A percentile compares a stretch with the other conserved stretches of the same genome.
These are phyloP conservation scores for Candida albicans DNA, from an alignment of 1,139 yeast genomes.

Conservation along the genomic window DNA sequence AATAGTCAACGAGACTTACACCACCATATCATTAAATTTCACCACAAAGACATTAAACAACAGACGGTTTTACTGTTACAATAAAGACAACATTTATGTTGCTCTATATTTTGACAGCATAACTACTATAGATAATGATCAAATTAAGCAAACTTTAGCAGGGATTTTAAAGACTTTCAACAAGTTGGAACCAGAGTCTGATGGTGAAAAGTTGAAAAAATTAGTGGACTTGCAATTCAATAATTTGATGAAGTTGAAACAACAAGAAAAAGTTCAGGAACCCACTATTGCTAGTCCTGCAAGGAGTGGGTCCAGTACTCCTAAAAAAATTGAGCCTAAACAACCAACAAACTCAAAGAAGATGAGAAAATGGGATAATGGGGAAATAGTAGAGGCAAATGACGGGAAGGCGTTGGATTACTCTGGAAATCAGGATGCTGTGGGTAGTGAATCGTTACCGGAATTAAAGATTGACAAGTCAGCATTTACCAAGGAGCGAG, in stretches of 20 bases:
- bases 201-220: constrained; percentile 28
- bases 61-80: constrained; percentile 38
- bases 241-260: constrained; percentile 36
- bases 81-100: constrained; percentile 31
- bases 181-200: constrained; percentile 27
- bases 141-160: constrained; percentile 33
- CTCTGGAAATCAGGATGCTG: constrained; percentile 24
- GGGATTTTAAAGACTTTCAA: constrained; percentile 38
- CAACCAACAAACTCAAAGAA: constrained; percentile 23
- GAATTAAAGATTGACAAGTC: constrained; percentile 27
- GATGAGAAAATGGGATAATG: constrained; percentile 51
- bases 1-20: constrained; percentile 39
- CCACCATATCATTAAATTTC: constrained; percentile 36
- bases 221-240: constrained; percentile 43
- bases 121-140: constrained; percentile 42
- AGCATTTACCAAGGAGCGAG: constrained; percentile 41
- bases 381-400: constrained; percentile 32
- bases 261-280: constrained; percentile 5
- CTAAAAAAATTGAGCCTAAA: constrained; percentile 15
- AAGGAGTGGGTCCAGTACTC: constrained; percentile 18
- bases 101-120: constrained; percentile 45
- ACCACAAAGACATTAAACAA: constrained; percentile 34
- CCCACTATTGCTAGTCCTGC: constrained; percentile 10
- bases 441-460: constrained; percentile 40
- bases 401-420: constrained; percentile 34